These are phyloP conservation scores for Elaeis oleifera DNA, from an alignment of 202 grass and related monocot genomes.

Conservation along the genomic window DNA sequence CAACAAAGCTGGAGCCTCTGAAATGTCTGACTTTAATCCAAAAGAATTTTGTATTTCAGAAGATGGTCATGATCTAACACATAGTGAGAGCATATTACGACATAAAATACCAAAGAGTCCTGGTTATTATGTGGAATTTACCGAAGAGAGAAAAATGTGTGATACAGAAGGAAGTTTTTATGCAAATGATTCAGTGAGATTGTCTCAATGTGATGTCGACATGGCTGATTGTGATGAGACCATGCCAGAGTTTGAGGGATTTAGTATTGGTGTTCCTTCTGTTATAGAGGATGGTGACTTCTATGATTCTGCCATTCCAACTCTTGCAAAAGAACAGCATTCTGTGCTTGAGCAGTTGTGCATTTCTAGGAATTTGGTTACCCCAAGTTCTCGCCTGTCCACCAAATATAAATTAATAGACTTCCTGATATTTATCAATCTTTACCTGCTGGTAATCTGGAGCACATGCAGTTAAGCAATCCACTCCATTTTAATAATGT, in stretches of 20 bases:
- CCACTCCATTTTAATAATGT: conserved; percentile 30
- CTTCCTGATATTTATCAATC: conserved; percentile 29
- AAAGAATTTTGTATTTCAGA: neutral
- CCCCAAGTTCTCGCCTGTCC: conserved; percentile 18
- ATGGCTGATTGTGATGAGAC: conserved; percentile 29
- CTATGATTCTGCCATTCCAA: conserved; percentile 19
- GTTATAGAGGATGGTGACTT: neutral
- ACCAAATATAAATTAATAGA: conserved; percentile 31
- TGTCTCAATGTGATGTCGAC: conserved; percentile 27
- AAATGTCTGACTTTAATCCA: neutral
- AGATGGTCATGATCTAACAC: neutral
- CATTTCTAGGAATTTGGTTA: conserved; percentile 26
- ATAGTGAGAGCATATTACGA: too few species aligned
- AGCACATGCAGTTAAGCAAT: conserved; percentile 31
- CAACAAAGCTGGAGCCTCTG: neutral
- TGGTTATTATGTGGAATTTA: conserved; percentile 2
- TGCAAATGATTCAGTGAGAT: conserved; percentile 16
- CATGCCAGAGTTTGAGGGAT: conserved; percentile 74
- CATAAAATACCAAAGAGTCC: neutral
- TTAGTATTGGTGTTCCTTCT: conserved; percentile 42
- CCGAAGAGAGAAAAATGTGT: neutral
- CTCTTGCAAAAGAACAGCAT: conserved; percentile 28
- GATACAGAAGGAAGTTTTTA: conserved; percentile 10
- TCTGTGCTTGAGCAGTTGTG: conserved; percentile 14
- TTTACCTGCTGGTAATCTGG: conserved; percentile 33